phyloP scores from a whole-genome alignment of 805 yeast genomes.

The Scheffersomyces spartinae region DNA sequence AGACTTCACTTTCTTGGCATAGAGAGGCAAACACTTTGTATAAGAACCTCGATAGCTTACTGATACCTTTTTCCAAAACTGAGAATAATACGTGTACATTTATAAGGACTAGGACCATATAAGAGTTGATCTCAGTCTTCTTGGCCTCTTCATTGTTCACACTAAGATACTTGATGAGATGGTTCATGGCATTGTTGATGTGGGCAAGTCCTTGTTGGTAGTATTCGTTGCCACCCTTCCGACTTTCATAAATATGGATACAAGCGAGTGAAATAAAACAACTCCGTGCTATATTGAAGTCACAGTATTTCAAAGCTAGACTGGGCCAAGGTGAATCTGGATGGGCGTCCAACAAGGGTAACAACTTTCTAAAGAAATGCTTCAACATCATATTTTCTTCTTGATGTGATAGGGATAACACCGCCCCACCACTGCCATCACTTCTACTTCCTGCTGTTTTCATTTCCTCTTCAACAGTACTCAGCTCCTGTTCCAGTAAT shows the following conservation, averaged over 20 bases:
- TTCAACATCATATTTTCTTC: slow-evolving; percentile 45
- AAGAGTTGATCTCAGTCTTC: slow-evolving; percentile 9
- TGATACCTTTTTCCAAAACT: slow-evolving; percentile 42
- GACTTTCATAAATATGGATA: slow-evolving; percentile 43
- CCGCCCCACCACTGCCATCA: too few relatives aligned
- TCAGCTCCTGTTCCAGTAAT: slow-evolving; percentile 2
- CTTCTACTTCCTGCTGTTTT: slow-evolving; percentile 1
- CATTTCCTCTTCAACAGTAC: slow-evolving; percentile 1
- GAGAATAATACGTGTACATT: slow-evolving; percentile 46
- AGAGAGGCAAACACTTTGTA: slow-evolving; percentile 39
- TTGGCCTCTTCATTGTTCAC: slow-evolving; percentile 6
- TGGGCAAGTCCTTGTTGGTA: slow-evolving; percentile 42
- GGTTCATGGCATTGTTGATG: slow-evolving; percentile 45
- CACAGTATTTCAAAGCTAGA: slow-evolving; percentile 44
- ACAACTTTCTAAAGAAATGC: slow-evolving; percentile 42
- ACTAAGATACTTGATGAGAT: slow-evolving; percentile 33
- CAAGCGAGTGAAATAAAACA: slow-evolving; percentile 47
- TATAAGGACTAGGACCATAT: slow-evolving; percentile 37
- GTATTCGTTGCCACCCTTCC: slow-evolving; percentile 38
- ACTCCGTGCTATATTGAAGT: slow-evolving; percentile 44
- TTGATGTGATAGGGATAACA: slow-evolving; percentile 18
- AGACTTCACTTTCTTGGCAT: slow-evolving; percentile 31
- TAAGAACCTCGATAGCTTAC: slow-evolving; percentile 38
- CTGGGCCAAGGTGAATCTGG: slow-evolving; percentile 56
- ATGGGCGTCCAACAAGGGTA: slow-evolving; percentile 46